Conservation (phyloP, 352 stramenopile species). For the Globisporangium rhizosaccharum region DNA sequence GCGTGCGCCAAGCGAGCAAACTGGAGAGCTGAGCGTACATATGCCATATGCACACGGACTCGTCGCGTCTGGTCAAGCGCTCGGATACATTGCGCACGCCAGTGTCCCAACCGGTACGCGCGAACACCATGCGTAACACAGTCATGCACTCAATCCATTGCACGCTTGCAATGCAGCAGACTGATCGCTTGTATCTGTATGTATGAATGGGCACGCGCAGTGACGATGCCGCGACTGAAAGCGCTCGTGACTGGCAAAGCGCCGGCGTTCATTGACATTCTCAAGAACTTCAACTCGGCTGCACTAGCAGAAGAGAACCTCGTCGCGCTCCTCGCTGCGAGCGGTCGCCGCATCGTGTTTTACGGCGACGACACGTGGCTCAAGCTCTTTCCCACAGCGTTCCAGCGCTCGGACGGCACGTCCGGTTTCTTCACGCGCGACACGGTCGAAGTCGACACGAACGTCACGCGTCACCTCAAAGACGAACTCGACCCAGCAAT, state of each 20-base stretch:
- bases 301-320: conserved; percentile 75
- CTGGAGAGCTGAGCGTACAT: conserved; percentile 45
- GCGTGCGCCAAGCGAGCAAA: neutral
- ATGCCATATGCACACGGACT: conserved; percentile 67
- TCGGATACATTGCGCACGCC: conserved; percentile 74
- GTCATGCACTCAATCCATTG: neutral
- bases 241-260: conserved; percentile 80
- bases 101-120: conserved; percentile 56
- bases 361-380: conserved; percentile 91
- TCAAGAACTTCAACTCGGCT: conserved; percentile 89
- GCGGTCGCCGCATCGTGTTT: conserved; percentile 66
- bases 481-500: conserved; percentile 83
- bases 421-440: conserved; percentile 88
- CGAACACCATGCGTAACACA: neutral
- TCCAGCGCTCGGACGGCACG: conserved; percentile 68
- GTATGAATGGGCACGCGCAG: conserved; percentile 6
- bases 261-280: conserved; percentile 86
- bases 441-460: conserved; percentile 80
- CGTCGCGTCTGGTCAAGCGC: conserved; percentile 36
- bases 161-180: neutral
- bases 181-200: neutral
- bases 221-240: conserved; percentile 88
- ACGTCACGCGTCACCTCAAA: conserved; percentile 78
- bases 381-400: conserved; percentile 73
- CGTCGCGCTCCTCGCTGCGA: conserved; percentile 40